Percentiles rank a stretch among this genome's conserved stretches.
Conservation (phyloP, 768 basidiomycete species). For the Macrolepiota dolichaula region DNA sequence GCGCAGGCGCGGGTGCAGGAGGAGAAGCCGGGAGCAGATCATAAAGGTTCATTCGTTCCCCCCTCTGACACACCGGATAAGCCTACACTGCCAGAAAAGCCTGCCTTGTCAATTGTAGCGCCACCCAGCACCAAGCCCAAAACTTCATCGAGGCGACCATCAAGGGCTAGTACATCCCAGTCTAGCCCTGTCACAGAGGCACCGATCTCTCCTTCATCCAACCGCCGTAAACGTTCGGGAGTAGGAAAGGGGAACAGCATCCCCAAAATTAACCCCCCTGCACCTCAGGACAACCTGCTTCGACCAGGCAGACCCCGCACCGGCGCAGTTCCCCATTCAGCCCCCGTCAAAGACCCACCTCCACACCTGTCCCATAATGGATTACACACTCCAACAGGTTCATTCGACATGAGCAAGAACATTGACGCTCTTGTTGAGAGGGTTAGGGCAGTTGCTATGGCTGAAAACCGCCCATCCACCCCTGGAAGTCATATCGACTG, state of each 20-base stretch:
- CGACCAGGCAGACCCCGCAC: constrained; percentile 29
- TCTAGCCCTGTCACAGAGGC: constrained; percentile 19
- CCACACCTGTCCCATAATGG: constrained; percentile 43
- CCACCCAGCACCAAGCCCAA: constrained; percentile 24
- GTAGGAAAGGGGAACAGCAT: constrained; percentile 25
- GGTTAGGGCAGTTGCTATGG: constrained; percentile 72
- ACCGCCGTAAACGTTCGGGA: constrained; percentile 51
- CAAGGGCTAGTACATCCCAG: constrained; percentile 25
- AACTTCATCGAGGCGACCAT: constrained; percentile 29
- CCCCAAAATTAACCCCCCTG: constrained; percentile 30
- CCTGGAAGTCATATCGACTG: constrained; percentile 84
- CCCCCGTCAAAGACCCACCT: constrained; percentile 52
- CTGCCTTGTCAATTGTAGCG: constrained; percentile 11
- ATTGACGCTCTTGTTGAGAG: constrained; percentile 79
- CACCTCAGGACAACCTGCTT: constrained; percentile 29
- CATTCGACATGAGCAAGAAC: constrained; percentile 53
- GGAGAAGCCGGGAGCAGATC: constrained; percentile 13
- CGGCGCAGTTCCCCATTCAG: constrained; percentile 31
- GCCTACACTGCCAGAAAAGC: constrained; percentile 20
- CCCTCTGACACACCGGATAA: constrained; percentile 17
- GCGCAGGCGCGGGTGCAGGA: constrained; percentile 15
- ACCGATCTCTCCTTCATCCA: constrained; percentile 27
- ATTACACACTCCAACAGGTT: background rate
- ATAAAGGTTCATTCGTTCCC: constrained; percentile 14
- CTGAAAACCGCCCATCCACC: constrained; percentile 58